Evolutionary conservation across 169 alveolate species (phyloP), one percentile per base, ranked within the genome.

Genomic region (Cystoisospora suis): DNA sequence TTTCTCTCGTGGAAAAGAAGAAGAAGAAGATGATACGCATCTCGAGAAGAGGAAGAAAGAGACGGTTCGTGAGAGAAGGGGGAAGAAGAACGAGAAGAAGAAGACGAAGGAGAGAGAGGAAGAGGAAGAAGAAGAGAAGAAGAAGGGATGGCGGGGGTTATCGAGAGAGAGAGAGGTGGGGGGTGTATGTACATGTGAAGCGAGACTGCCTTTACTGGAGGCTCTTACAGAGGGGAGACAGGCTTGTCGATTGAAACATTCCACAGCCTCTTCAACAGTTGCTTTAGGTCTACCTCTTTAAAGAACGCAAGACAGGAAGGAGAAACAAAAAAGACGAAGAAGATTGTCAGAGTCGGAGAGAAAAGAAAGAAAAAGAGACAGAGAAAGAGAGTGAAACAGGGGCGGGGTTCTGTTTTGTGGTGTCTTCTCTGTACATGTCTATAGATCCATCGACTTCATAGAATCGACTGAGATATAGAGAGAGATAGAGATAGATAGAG

Each of bases 231-330:
- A 94, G 81, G 95, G 94, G 49, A 77, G 90, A 69, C 93, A 91
- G 85, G 93, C 88, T n/a, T 94, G 95, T 38, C 96, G 96, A 36
- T 90, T 94, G 23, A 93, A 94, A 36, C 81, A 72, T 44, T 90
- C 93, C 86, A 94, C 96, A 0, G 96, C 95, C 29, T 91, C 95
- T 20, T 94, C 96, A 27, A 81, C 88, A 9, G 94, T 92, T 32
- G 93, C 90, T 42, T 94, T 91, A 40, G 96, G 96, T 23, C 89
- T 94, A 46, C 96, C 96, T 0, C 80, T 94, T 65, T 94, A 70
- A 45, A 0, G 0, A 42, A 59, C 6, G 42, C 45, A 40, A 34
- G 49, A 80, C 49, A 23, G 32, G 40, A 40, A 80, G 27, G 56
- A 45, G 47, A 44, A 80, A 29, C 75, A 40, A 75, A 53, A 23